Evolutionary conservation across 257 asterid species (phyloP).

Genomic region (Primulina huaijiensis): DNA sequence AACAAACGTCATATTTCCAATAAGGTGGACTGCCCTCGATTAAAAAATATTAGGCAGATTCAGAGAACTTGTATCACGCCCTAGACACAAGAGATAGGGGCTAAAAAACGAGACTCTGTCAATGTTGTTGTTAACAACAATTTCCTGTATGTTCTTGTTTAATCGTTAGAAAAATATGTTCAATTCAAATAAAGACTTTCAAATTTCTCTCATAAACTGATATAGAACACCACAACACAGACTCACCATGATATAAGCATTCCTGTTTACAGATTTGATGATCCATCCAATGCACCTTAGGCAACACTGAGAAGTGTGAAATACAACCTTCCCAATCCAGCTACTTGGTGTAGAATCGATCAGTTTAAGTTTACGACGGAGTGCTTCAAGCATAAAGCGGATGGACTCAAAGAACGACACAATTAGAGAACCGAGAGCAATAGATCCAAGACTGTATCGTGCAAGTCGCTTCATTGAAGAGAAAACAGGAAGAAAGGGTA

Average conservation of each 20-base stretch:
- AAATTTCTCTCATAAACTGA: neutral
- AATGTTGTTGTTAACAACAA: neutral
- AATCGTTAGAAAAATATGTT: neutral
- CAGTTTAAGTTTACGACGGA: constrained; percentile 85
- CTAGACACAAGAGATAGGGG: neutral
- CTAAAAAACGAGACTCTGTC: neutral
- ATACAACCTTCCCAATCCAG: constrained; percentile 57
- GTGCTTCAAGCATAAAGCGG: constrained; percentile 79
- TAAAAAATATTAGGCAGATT: neutral
- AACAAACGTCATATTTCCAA: neutral
- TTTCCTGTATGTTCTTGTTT: neutral
- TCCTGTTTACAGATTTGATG: constrained; percentile 81
- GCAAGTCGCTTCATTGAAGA: constrained; percentile 91
- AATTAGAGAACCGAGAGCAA: constrained; percentile 82
- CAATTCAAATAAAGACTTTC: neutral
- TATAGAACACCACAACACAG: too few relatives aligned
- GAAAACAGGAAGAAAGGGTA: constrained; percentile 90
- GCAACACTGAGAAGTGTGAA: constrained; percentile 60
- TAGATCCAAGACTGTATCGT: constrained; percentile 82
- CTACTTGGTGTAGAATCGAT: constrained; percentile 54
- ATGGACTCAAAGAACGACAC: constrained; percentile 76
- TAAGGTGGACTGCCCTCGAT: neutral
- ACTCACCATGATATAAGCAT: constrained; percentile 95
- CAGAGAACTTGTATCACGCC: neutral
- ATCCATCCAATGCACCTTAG: constrained; percentile 70